phyloP scores from a whole-genome alignment of 1,139 yeast genomes.

The Geotrichum carabidarum region DNA sequence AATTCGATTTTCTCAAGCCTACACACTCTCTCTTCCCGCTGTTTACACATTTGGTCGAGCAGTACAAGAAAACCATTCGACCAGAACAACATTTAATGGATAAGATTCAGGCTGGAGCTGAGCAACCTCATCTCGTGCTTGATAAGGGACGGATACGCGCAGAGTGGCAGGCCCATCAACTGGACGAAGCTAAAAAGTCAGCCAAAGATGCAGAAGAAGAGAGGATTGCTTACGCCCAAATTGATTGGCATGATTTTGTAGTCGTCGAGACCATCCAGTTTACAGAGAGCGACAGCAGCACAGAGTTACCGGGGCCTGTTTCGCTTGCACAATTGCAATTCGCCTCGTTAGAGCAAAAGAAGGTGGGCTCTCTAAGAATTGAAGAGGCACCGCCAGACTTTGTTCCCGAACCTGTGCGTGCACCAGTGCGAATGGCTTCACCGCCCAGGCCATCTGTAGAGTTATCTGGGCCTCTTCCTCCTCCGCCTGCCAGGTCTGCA shows the following conservation, averaged over 20 bases:
- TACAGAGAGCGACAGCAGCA: conserved; percentile 58
- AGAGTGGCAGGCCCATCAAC: conserved; percentile 45
- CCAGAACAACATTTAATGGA: conserved; percentile 25
- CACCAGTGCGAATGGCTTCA: neutral
- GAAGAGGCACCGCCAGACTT: conserved; percentile 43
- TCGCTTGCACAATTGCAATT: conserved; percentile 56
- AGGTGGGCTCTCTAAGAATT: conserved; percentile 29
- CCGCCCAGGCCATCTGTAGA: conserved; percentile 2
- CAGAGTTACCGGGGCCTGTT: conserved; percentile 58
- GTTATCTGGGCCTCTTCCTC: conserved; percentile 15
- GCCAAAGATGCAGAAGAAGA: conserved; percentile 40
- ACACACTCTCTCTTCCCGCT: conserved; percentile 57
- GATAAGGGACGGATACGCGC: conserved; percentile 55
- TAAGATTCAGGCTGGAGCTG: conserved; percentile 26
- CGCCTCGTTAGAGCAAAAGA: conserved; percentile 53
- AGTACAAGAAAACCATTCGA: conserved; percentile 47
- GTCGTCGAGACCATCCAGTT: conserved; percentile 67
- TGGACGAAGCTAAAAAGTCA: conserved; percentile 35
- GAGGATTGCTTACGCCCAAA: conserved; percentile 58
- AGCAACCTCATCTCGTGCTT: conserved; percentile 41
- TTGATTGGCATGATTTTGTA: conserved; percentile 83
- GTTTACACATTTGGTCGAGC: conserved; percentile 50
- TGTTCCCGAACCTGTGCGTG: conserved; percentile 24
- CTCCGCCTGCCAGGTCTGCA: conserved; percentile 17
- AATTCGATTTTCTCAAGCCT: conserved; percentile 62